Evolutionary conservation across 2,329 filamentous ascomycete genomes (phyloP).

Genomic region (Fusarium tricinctum): DNA sequence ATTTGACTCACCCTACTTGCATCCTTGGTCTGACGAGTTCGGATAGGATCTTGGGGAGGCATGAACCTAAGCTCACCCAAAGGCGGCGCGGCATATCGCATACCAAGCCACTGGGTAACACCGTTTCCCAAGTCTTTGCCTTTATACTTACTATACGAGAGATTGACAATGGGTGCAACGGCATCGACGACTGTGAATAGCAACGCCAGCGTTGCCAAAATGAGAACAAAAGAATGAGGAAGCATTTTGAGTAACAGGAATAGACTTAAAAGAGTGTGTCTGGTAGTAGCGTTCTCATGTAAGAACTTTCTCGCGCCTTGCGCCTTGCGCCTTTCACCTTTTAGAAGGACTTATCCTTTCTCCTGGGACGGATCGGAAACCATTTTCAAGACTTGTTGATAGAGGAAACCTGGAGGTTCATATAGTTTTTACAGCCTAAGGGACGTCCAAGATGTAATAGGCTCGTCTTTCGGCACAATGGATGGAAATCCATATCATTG

Average conservation of each 20-base stretch:
- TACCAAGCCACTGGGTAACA: conserved; percentile 78
- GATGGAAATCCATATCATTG: neutral
- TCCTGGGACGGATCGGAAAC: neutral
- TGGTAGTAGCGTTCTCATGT: neutral
- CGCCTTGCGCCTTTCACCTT: neutral
- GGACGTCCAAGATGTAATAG: neutral
- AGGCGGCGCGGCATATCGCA: conserved; percentile 80
- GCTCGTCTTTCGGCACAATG: neutral
- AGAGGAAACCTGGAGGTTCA: too few species aligned
- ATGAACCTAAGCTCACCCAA: conserved; percentile 75
- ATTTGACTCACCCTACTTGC: conserved; percentile 64
- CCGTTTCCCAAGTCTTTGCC: conserved; percentile 69
- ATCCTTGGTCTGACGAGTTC: conserved; percentile 60
- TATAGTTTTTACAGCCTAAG: too few species aligned
- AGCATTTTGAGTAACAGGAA: conserved; percentile 1
- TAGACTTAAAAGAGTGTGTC: neutral
- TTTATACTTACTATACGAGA: conserved; percentile 76
- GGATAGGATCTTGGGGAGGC: conserved; percentile 74
- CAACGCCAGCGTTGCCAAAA: conserved; percentile 2
- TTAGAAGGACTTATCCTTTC: neutral
- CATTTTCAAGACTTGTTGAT: too few species aligned
- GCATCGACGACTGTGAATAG: conserved; percentile 25
- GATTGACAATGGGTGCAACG: conserved; percentile 61
- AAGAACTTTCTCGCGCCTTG: neutral
- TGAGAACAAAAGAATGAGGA: neutral